Base-by-base conservation (phyloP, 345 rosid genomes). In the Excoecaria cochinchinensis region DNA sequence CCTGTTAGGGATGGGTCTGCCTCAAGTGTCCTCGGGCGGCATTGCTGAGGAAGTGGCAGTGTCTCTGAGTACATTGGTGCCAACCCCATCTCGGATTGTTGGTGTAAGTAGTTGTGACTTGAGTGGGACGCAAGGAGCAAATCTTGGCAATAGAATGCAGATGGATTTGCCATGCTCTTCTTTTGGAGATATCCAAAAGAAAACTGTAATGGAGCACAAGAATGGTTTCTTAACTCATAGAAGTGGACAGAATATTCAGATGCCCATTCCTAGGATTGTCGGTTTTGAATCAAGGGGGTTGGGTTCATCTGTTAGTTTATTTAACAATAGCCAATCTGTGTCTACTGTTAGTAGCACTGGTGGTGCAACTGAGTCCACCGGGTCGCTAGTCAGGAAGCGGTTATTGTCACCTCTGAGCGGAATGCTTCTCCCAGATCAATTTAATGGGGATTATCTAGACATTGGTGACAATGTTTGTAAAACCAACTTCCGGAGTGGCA, bases 71-170 rank as follows among this genome's bases (percentile, higher is more conserved):
- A 67, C 76, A 14, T 72, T 72, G 44, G 67, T 72, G 22, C 76
- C 68, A 57, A 57, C 51, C 66, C 72, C 72, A 9, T 42, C 72
- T 0, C 52, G 16, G 4, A 36, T 72, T 66, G 62, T 39, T 72
- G 76, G 72, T 9, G 17, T 77, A 59, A 66, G 76, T 12, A 50
- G 48, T 69, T 79, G 81, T 57, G 84, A 48, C 65, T 74, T 76
- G 80, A 77, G 73, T 78, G 62, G 76, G 62, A 76, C 71, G 52
- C 78, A 78, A 61, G 80, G 74, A 40, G 71, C 81, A 53, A 66
- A 68, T 51, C 74, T 47, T 82, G 77, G 84, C 60, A 76, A 55
- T 74, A 75, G 72, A 75, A 74, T 21, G 70, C 85, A 76, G 62
- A 68, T 76, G 76, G 78, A 77, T 46, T 60, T 65, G 17, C 68